phyloP scores from a whole-genome alignment of 106 monocot genomes.

The Alisma plantagoaquatica region DNA sequence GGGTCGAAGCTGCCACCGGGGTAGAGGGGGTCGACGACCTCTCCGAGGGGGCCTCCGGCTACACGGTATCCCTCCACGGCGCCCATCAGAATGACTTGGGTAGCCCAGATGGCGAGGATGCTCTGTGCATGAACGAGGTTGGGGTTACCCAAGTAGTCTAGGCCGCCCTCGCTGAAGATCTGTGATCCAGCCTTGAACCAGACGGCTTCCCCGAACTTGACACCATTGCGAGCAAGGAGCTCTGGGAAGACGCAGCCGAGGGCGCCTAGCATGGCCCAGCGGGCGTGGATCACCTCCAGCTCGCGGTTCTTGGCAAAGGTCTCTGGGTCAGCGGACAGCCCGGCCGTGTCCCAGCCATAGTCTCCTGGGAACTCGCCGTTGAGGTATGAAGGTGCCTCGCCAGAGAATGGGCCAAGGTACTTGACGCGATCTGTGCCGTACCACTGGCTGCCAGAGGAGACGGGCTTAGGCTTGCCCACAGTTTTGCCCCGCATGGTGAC shows the following conservation, averaged over 20 bases:
- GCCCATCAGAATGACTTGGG: neutral
- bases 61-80: conserved; percentile 2
- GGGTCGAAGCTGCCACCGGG: conserved; percentile 33
- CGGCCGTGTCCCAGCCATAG: conserved; percentile 5
- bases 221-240: neutral
- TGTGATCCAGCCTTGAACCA: conserved; percentile 7
- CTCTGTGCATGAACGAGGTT: conserved; percentile 4
- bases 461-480: too few relatives aligned
- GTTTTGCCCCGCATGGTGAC: too few relatives aligned
- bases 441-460: too few relatives aligned
- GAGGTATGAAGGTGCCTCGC: too few relatives aligned
- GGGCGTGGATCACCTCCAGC: conserved; percentile 4
- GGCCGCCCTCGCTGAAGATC: conserved; percentile 4
- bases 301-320: conserved; percentile 6
- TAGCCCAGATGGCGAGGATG: conserved; percentile 1
- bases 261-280: conserved; percentile 2
- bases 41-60: conserved; percentile 24
- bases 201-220: conserved; percentile 7
- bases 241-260: conserved; percentile 5
- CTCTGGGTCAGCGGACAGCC: conserved; percentile 3
- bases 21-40: conserved; percentile 26
- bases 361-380: too few relatives aligned
- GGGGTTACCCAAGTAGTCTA: conserved; percentile 5
- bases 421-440: too few relatives aligned
- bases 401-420: too few relatives aligned